phyloP scores from a whole-genome alignment of 345 rosid species.

The Salix udensis region DNA sequence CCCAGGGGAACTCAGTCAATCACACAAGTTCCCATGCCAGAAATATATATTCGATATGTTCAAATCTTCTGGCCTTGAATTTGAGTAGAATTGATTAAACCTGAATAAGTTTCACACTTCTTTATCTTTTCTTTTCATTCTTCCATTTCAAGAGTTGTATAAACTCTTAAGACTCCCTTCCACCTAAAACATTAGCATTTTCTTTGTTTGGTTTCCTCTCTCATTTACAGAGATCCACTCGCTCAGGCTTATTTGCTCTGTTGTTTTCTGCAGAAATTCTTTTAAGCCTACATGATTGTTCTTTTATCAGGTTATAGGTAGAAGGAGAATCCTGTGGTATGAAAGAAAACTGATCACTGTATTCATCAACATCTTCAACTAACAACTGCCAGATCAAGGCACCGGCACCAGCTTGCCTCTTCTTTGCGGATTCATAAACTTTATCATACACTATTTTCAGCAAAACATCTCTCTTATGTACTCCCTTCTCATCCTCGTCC shows the following conservation, averaged over 20 bases:
- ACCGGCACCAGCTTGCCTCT: slow-evolving; percentile 37
- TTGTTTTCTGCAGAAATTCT: slow-evolving; percentile 3
- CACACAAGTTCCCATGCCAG: not conserved
- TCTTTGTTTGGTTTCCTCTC: not conserved
- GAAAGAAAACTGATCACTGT: slow-evolving; percentile 30
- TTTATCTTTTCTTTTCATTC: not conserved
- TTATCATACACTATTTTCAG: slow-evolving; percentile 27
- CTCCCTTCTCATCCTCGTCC: slow-evolving; percentile 17
- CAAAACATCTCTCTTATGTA: slow-evolving; percentile 20
- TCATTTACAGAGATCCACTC: not conserved
- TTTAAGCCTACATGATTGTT: slow-evolving; percentile 36
- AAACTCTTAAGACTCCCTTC: not conserved
- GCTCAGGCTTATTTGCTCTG: not conserved
- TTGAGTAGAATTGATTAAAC: not conserved
- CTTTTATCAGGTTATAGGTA: slow-evolving; percentile 28
- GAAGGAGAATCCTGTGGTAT: slow-evolving; percentile 37
- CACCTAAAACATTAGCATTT: not conserved
- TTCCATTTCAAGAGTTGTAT: not conserved
- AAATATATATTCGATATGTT: not conserved
- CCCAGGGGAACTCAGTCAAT: not conserved
- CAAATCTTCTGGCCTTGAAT: not conserved
- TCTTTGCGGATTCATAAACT: slow-evolving; percentile 35
- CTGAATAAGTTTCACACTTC: not conserved
- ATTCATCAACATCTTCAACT: slow-evolving; percentile 30
- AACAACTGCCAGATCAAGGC: slow-evolving; percentile 41